Percentiles rank a stretch among this genome's conserved stretches.
These are phyloP conservation scores for Pythium scleroteichum DNA, from an alignment of 352 stramenopile species.

Conservation along the genomic window DNA sequence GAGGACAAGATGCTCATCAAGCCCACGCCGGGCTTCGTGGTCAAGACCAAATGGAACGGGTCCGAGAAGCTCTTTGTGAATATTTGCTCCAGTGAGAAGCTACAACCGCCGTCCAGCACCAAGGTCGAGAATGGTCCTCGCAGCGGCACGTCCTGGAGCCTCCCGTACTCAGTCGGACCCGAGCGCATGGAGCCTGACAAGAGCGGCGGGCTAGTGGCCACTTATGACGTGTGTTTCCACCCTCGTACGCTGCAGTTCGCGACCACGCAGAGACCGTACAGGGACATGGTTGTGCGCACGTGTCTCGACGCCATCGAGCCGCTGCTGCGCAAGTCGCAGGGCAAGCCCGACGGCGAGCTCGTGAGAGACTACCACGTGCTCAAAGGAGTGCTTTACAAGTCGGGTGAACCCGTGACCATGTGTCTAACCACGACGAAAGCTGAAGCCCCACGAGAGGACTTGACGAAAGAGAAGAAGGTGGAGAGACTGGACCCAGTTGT, in stretches of 20 bases:
- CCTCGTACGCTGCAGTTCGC: conserved; percentile 78
- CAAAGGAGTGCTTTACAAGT: conserved; percentile 89
- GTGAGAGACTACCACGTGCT: conserved; percentile 73
- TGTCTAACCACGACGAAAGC: conserved; percentile 38
- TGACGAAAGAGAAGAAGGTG: conserved; percentile 7
- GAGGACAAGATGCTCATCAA: conserved; percentile 86
- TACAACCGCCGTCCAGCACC: conserved; percentile 75
- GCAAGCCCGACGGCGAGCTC: conserved; percentile 26
- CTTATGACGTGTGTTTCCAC: conserved; percentile 94
- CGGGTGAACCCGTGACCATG: conserved; percentile 72
- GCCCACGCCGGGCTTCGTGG: conserved; percentile 86
- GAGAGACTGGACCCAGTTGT: not conserved
- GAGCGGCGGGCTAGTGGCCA: conserved; percentile 53
- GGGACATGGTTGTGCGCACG: conserved; percentile 86
- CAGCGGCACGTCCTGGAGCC: conserved; percentile 72
- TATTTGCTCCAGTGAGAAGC: conserved; percentile 85
- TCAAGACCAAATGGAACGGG: conserved; percentile 81
- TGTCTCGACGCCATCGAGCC: conserved; percentile 84
- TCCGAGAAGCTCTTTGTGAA: conserved; percentile 93
- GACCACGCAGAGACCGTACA: conserved; percentile 57
- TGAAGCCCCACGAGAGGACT: not conserved
- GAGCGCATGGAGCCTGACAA: conserved; percentile 91
- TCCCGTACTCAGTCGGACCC: conserved; percentile 91
- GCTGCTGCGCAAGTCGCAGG: conserved; percentile 45
- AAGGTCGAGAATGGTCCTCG: conserved; percentile 27